Percentiles rank a stretch among this genome's conserved stretches.
Evolutionary conservation across 1,284 basidiomycete species (phyloP).

Genomic region (Apiotrichum mycotoxinovorans): DNA sequence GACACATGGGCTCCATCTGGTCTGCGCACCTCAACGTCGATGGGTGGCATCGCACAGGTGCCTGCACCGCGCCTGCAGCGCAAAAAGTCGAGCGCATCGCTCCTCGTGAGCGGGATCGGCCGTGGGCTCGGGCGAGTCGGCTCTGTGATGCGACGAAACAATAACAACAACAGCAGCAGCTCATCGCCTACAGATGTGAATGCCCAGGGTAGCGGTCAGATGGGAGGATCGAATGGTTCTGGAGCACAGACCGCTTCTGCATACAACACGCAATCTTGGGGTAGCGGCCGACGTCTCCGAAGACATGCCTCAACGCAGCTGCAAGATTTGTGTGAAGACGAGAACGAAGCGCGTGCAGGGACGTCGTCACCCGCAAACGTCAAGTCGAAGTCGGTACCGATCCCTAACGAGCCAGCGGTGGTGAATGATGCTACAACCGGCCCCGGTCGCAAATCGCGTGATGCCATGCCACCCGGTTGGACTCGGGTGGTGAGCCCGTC

Average conservation of each 20-base stretch:
- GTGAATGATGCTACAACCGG: not conserved
- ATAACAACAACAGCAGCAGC: not conserved
- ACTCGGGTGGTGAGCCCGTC: not conserved
- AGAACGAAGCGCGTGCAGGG: not conserved
- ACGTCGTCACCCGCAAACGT: not conserved
- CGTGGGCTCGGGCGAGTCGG: slow-evolving; percentile 30
- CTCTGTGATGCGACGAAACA: slow-evolving; percentile 28
- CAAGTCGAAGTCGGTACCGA: no score
- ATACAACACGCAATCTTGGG: not conserved
- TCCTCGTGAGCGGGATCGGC: slow-evolving; percentile 22
- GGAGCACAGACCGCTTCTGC: not conserved
- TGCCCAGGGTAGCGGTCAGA: not conserved
- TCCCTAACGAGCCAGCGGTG: not conserved
- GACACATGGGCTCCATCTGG: not conserved
- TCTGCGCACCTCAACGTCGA: not conserved
- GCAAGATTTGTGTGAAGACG: slow-evolving; percentile 9
- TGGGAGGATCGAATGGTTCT: not conserved
- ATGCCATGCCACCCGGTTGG: not conserved
- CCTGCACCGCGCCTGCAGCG: slow-evolving; percentile 4
- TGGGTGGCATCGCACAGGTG: not conserved
- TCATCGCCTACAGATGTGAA: not conserved
- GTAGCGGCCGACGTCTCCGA: not conserved
- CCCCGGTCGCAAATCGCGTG: not conserved
- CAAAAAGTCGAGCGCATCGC: slow-evolving; percentile 25
- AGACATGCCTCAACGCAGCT: not conserved